phyloP scores from a whole-genome alignment of 208 protist genomes.

The Leishmania major region DNA sequence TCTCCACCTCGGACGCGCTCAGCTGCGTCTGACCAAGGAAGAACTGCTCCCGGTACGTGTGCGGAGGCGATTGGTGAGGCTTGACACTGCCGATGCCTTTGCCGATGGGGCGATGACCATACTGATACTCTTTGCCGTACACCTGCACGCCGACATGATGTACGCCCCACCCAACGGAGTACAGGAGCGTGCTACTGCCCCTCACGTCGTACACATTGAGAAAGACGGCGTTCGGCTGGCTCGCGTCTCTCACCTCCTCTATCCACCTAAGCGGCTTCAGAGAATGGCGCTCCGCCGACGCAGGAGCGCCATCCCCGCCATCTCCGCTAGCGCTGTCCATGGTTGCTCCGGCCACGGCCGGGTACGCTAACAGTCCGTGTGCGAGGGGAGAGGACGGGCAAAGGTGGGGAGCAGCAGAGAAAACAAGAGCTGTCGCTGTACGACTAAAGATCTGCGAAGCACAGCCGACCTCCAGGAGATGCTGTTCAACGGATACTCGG shows the following conservation, averaged over 20 bases:
- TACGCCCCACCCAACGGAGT: conserved; percentile 43
- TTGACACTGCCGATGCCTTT: conserved; percentile 40
- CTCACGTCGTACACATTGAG: conserved; percentile 72
- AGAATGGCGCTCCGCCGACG: not conserved
- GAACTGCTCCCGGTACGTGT: conserved; percentile 65
- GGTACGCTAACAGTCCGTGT: too few species aligned
- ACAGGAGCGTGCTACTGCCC: conserved; percentile 38
- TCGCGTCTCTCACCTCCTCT: conserved; percentile 8
- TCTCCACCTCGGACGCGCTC: conserved; percentile 21
- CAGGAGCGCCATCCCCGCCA: too few species aligned
- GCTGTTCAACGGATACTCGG: too few species aligned
- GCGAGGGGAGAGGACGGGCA: too few species aligned
- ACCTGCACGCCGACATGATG: conserved; percentile 72
- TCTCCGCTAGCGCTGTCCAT: too few species aligned
- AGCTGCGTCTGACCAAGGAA: conserved; percentile 51
- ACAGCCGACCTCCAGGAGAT: too few species aligned
- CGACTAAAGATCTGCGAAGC: too few species aligned
- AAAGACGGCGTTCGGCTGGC: conserved; percentile 38
- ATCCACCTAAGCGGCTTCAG: not conserved
- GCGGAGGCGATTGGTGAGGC: conserved; percentile 43
- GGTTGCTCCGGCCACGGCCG: too few species aligned
- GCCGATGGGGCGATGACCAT: conserved; percentile 37
- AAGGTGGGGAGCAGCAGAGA: too few species aligned
- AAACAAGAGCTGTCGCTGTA: too few species aligned
- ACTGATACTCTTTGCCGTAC: conserved; percentile 58